Percentiles rank a stretch among this genome's conserved stretches.
phyloP scores from a whole-genome alignment of 106 monocot species.

The Hemerocallis citrina region DNA sequence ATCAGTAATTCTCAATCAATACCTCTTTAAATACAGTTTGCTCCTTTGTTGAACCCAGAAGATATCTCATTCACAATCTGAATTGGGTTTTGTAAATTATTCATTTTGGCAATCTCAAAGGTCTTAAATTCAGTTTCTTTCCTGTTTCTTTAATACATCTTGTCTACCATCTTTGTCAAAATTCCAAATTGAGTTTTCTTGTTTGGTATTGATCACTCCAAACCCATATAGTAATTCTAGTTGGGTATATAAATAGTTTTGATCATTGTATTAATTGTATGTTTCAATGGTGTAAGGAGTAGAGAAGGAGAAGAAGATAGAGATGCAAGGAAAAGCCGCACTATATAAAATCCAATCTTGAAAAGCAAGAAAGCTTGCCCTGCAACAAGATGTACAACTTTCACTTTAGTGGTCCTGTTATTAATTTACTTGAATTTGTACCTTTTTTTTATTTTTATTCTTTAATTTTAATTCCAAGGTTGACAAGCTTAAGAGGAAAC shows the following conservation, averaged over 20 bases:
- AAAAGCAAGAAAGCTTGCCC: constrained; percentile 62
- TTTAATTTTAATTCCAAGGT: constrained; percentile 47
- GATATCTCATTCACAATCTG: too few relatives aligned
- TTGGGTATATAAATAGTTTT: constrained; percentile 4
- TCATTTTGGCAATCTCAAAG: too few relatives aligned
- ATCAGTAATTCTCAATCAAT: too few relatives aligned
- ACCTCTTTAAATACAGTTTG: too few relatives aligned
- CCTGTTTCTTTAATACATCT: too few relatives aligned
- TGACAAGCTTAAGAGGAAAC: constrained; percentile 77
- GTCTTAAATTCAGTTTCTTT: too few relatives aligned
- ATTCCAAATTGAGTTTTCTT: not conserved
- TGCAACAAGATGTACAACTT: constrained; percentile 63
- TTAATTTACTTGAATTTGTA: not conserved
- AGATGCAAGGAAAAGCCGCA: constrained; percentile 14
- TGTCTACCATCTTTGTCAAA: not conserved
- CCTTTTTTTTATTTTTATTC: not conserved
- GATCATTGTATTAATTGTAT: too few relatives aligned
- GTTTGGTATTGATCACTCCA: not conserved
- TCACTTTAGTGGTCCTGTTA: not conserved
- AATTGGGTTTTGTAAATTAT: too few relatives aligned
- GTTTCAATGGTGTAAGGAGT: constrained; percentile 31
- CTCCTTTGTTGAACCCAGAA: too few relatives aligned
- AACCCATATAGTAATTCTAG: constrained; percentile 21
- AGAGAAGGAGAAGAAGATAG: constrained; percentile 31
- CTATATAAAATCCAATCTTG: constrained; percentile 16